Percentiles rank a stretch among this genome's conserved stretches.
Conservation (phyloP, 73 alveolate genomes). For the Halteria grandinella region DNA sequence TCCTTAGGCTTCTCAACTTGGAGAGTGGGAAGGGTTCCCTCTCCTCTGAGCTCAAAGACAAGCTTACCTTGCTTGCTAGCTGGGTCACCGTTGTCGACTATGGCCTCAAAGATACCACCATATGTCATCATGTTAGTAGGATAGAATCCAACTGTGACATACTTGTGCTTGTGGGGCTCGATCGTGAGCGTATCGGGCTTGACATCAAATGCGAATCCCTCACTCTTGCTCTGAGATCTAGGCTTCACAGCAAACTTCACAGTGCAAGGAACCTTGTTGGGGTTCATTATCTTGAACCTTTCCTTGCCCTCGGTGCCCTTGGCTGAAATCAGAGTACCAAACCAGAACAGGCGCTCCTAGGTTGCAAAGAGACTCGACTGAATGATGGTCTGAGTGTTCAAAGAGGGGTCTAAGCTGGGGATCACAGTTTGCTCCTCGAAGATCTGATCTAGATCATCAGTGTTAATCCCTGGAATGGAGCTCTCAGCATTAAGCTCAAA, state of each 20-base stretch:
- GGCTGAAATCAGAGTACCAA: slow-evolving; percentile 97
- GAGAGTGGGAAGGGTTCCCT: slow-evolving; percentile 98
- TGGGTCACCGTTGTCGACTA: slow-evolving; percentile 96
- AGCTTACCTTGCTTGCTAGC: slow-evolving; percentile 90
- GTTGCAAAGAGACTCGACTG: slow-evolving; percentile 92
- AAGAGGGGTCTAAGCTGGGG: slow-evolving; percentile 91
- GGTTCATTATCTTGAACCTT: slow-evolving; percentile 96
- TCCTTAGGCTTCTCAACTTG: slow-evolving; percentile 92
- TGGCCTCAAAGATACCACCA: slow-evolving; percentile 98
- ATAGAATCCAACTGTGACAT: slow-evolving; percentile 94
- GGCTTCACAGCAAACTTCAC: slow-evolving; percentile 91
- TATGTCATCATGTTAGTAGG: slow-evolving; percentile 96
- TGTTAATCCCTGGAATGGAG: slow-evolving; percentile 98
- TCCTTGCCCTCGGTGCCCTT: slow-evolving; percentile 98
- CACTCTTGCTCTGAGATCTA: slow-evolving; percentile 94
- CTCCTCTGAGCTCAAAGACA: slow-evolving; percentile 97
- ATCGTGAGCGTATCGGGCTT: slow-evolving; percentile 87
- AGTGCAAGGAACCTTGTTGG: slow-evolving; percentile 93
- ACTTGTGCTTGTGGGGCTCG: slow-evolving; percentile 96
- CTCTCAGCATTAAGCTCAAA: slow-evolving; percentile 97
- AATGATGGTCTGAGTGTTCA: slow-evolving; percentile 87
- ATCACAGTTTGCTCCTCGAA: slow-evolving; percentile 98
- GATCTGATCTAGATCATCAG: slow-evolving; percentile 93
- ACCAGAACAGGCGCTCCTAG: slow-evolving; percentile 96
- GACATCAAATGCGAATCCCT: slow-evolving; percentile 97